Conservation (phyloP, 305 asterid species). For the Lippia alba region DNA sequence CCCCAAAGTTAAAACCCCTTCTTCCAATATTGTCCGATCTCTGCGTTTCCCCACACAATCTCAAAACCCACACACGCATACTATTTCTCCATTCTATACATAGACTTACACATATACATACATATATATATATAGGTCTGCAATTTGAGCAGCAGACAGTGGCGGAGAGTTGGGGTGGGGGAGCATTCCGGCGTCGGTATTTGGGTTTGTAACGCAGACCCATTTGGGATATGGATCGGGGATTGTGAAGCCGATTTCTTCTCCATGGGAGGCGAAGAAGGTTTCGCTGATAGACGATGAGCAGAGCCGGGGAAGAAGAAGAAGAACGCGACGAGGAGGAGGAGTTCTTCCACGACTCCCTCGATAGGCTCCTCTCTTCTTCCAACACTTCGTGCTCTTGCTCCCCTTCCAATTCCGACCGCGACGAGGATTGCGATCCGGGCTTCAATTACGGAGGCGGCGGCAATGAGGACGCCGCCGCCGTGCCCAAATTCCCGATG, state of each 20-base stretch:
- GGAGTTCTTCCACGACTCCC: slow-evolving; percentile 74
- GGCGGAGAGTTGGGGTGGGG: slow-evolving; percentile 16
- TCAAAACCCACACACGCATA: slow-evolving; percentile 12
- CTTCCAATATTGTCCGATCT: slow-evolving; percentile 64
- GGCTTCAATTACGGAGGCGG: slow-evolving; percentile 45
- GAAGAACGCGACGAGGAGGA: slow-evolving; percentile 63
- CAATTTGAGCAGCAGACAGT: slow-evolving; percentile 2
- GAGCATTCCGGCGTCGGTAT: neutral
- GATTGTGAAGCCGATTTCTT: slow-evolving; percentile 48
- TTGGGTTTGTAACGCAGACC: slow-evolving; percentile 38
- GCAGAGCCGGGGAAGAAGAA: slow-evolving; percentile 61
- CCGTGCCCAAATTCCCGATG: slow-evolving; percentile 59
- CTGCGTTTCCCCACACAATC: slow-evolving; percentile 50
- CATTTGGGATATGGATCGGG: slow-evolving; percentile 46
- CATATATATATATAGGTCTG: neutral
- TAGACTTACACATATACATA: neutral
- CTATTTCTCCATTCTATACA: slow-evolving; percentile 26
- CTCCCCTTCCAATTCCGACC: slow-evolving; percentile 58
- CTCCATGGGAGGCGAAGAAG: slow-evolving; percentile 36
- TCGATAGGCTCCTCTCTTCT: slow-evolving; percentile 88
- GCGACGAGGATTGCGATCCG: slow-evolving; percentile 56
- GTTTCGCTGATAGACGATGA: slow-evolving; percentile 48
- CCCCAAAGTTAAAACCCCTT: slow-evolving; percentile 52
- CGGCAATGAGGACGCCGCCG: slow-evolving; percentile 41
- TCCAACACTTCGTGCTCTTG: slow-evolving; percentile 83